Conservation (phyloP, 1,284 basidiomycete species). For the Violaceomyces palustris region DNA sequence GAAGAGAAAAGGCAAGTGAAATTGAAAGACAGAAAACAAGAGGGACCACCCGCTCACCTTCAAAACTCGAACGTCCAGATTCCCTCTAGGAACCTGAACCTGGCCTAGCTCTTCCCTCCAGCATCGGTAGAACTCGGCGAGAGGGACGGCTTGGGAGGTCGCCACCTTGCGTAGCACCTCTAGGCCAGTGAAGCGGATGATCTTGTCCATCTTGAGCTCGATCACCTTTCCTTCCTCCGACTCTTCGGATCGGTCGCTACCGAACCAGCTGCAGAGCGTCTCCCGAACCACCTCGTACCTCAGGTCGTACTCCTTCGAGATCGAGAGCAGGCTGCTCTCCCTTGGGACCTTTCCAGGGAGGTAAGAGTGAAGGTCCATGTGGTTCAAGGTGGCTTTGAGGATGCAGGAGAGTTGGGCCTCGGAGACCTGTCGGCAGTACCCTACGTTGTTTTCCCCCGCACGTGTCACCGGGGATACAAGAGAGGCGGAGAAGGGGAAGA, state of each 20-base stretch:
- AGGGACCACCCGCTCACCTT: no score
- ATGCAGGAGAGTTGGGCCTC: slow-evolving; percentile 15
- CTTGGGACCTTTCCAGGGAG: slow-evolving; percentile 29
- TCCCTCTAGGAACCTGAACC: no score
- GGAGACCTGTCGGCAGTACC: slow-evolving; percentile 34
- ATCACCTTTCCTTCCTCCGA: slow-evolving; percentile 4
- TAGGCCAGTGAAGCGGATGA: slow-evolving; percentile 32
- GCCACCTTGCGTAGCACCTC: slow-evolving; percentile 19
- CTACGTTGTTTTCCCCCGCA: slow-evolving; percentile 4
- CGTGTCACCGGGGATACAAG: no score
- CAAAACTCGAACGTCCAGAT: no score
- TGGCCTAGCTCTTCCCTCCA: no score
- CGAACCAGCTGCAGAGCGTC: slow-evolving; percentile 39
- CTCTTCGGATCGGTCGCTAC: slow-evolving; percentile 2
- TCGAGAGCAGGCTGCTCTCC: slow-evolving; percentile 15
- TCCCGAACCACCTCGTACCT: slow-evolving; percentile 25
- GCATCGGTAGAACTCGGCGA: no score
- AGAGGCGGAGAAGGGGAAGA: no score
- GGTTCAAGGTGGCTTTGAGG: slow-evolving; percentile 30
- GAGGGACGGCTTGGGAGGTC: no score
- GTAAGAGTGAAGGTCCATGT: slow-evolving; percentile 38
- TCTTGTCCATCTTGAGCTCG: slow-evolving; percentile 14
- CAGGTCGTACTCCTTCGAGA: slow-evolving; percentile 13
- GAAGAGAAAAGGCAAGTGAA: no score
- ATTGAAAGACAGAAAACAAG: no score